Base-by-base conservation (phyloP, 1,284 basidiomycete genomes). In the Schizophyllum amplum region DNA sequence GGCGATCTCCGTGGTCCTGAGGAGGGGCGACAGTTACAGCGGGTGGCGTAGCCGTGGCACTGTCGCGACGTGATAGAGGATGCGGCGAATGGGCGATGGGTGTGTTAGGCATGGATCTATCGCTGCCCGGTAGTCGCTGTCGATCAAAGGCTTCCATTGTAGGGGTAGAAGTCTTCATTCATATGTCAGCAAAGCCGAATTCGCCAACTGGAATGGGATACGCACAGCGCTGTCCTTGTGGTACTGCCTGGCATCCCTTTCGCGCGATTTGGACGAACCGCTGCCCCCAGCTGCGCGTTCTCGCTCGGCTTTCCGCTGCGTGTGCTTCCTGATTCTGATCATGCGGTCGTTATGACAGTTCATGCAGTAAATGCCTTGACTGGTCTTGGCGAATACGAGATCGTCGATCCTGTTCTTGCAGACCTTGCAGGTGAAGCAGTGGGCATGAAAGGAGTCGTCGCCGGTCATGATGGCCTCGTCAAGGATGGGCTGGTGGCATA, bases 381-480 rank as follows among this genome's bases (percentile, higher is more conserved):
- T 92, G 0, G 97, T 99, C 77, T 98, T 99, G 56, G 96, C 97
- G 66, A 98, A 99, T 57, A 98, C 93, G 55, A 99, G 84, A 70
- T 99, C 96, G 71, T 98, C 95, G 65, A 99, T 99, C 59, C 92
- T 83, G 68, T 90, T 88, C 68, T 87, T 86, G 76, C 96, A 99
- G 46, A 94, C 90, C 65, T 94, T 90, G 75, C 96, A 99, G 64
- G 94, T 95, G 80, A 99, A 99, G 76, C 96, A 99, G 64, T 95
- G 90, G 2, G 96, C 95, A 71, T 99, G 96, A 67, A 98, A 99
- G 0, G 94, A 94, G 70, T 98, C 96, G 72, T 99, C 94, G 57
- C 96, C 94, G 13, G 96, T 96, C 90, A 98, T 97, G 72, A 98
- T 98, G 17, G 95, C 95, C 69, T 98, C 94, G 73, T 98, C 94